A percentile compares a stretch with the other conserved stretches of the same genome.
phyloP scores from a whole-genome alignment of 2,329 filamentous ascomycete species.

The Tolypocladium capitatum region DNA sequence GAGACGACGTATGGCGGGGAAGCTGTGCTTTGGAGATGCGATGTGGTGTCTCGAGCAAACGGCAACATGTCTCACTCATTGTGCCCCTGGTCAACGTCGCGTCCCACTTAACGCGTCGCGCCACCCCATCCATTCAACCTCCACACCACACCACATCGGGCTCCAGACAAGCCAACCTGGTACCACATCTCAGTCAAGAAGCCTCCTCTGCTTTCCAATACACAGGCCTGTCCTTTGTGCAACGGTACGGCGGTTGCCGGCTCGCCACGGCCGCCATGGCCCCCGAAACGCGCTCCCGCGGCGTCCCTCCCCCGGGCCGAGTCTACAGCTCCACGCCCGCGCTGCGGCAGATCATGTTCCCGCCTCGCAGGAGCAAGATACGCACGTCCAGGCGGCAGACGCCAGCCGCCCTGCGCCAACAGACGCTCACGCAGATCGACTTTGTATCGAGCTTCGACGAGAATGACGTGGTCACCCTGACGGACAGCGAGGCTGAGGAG shows the following conservation, averaged over 20 bases:
- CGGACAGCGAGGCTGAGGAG: constrained; percentile 15
- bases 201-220: too few species aligned
- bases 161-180: too few species aligned
- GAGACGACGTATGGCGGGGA: not conserved
- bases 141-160: too few species aligned
- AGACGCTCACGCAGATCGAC: constrained; percentile 29
- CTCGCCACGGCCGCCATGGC: constrained; percentile 14
- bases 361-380: constrained; percentile 18
- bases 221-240: not conserved
- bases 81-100: not conserved
- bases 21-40: not conserved
- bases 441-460: constrained; percentile 22
- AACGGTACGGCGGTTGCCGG: not conserved
- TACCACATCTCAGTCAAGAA: not conserved
- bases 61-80: too few species aligned
- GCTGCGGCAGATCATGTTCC: constrained; percentile 26
- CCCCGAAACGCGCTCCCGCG: constrained; percentile 24
- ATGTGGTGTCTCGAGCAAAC: not conserved
- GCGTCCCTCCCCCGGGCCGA: constrained; percentile 20
- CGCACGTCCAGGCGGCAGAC: constrained; percentile 21
- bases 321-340: constrained; percentile 24
- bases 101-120: constrained; percentile 2
- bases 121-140: too few species aligned
- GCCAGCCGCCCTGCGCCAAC: constrained; percentile 19
- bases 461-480: constrained; percentile 11